Conservation (phyloP, 2,329 filamentous ascomycete genomes). For the Phialophora tarda region DNA sequence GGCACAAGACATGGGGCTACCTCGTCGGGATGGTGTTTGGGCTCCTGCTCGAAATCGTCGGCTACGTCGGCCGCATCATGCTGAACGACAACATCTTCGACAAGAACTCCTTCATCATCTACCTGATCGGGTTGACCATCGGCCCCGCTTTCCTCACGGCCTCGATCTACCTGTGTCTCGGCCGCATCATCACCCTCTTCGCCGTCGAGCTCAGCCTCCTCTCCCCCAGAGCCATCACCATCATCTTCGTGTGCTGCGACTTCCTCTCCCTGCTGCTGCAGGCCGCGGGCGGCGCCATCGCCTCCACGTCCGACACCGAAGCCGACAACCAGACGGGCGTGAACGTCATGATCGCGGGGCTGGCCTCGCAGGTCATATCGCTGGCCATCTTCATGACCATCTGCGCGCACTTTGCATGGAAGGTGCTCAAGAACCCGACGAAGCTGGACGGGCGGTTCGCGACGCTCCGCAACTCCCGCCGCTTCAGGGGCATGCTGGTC, state of each 20-base stretch:
- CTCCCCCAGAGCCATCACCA: conserved; percentile 44
- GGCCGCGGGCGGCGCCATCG: conserved; percentile 63
- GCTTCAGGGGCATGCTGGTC: conserved; percentile 13
- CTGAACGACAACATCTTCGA: conserved; percentile 59
- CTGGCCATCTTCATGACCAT: conserved; percentile 61
- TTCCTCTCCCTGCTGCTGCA: conserved; percentile 66
- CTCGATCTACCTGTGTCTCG: conserved; percentile 67
- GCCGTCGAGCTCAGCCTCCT: conserved; percentile 45
- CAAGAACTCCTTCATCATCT: conserved; percentile 58
- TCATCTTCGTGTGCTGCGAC: conserved; percentile 67
- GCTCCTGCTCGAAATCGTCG: conserved; percentile 61
- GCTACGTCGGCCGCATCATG: conserved; percentile 64
- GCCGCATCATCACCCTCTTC: conserved; percentile 48
- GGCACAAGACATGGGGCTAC: conserved; percentile 58
- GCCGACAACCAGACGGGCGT: conserved; percentile 53
- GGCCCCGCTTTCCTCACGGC: conserved; percentile 69
- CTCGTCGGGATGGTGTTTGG: conserved; percentile 61
- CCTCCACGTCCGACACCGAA: conserved; percentile 51
- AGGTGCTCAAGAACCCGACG: conserved; percentile 18
- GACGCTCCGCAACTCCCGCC: neutral
- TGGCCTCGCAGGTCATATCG: conserved; percentile 48
- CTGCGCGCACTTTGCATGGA: conserved; percentile 40
- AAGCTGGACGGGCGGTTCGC: neutral
- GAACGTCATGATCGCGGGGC: conserved; percentile 70
- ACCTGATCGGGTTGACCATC: conserved; percentile 67